A percentile compares a stretch with the other conserved stretches of the same genome.
These are phyloP conservation scores for Zygnema cylindricum DNA, from an alignment of 139 green algal species.

Conservation along the genomic window DNA sequence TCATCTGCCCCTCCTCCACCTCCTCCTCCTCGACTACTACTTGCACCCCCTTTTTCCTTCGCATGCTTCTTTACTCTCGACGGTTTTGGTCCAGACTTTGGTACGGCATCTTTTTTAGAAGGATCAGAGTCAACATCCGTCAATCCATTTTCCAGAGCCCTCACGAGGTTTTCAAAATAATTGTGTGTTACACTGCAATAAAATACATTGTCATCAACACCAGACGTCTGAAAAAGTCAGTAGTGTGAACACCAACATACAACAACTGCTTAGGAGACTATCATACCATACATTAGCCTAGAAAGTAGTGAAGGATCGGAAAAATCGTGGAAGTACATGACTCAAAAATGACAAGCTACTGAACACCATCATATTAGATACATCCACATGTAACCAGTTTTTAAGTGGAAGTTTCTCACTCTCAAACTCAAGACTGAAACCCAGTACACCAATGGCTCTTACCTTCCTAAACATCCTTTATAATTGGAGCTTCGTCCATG, in stretches of 20 bases:
- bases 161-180: constrained; percentile 67
- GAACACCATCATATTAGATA: no score
- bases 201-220: background rate
- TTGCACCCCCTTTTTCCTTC: constrained; percentile 13
- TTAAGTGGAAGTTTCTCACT: no score
- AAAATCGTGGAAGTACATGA: background rate
- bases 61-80: background rate
- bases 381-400: no score
- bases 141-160: constrained; percentile 61
- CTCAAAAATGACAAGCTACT: no score
- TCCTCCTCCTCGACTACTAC: background rate
- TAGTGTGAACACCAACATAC: no score
- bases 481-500: no score
- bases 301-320: background rate
- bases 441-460: no score
- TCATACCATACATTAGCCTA: background rate
- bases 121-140: constrained; percentile 51
- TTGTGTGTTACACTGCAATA: constrained; percentile 57
- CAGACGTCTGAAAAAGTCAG: background rate
- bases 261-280: background rate
- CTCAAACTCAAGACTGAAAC: no score
- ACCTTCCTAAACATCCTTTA: no score
- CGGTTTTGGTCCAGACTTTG: background rate
- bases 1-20: background rate
- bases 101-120: background rate